A percentile compares a stretch with the other conserved stretches of the same genome.
Evolutionary conservation across 768 basidiomycete genomes (phyloP).

Genomic region (Agrocybe praecox): DNA sequence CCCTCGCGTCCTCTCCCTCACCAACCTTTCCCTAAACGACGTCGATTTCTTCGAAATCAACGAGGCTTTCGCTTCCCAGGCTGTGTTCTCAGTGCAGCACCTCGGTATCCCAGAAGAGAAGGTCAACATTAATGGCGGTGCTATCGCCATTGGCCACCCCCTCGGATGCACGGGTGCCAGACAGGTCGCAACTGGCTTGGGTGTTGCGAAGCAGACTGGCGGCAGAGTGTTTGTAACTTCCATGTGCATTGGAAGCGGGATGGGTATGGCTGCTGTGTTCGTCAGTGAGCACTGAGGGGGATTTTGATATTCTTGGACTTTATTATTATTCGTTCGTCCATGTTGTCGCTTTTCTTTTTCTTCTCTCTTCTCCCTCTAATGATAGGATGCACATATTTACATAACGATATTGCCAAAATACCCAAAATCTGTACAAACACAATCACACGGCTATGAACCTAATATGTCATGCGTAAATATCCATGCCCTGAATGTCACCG

Average conservation of each 20-base stretch:
- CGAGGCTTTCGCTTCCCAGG: slow-evolving; percentile 88
- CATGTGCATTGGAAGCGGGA: slow-evolving; percentile 91
- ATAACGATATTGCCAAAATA: too few species aligned
- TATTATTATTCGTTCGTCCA: neutral
- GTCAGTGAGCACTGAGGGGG: slow-evolving; percentile 72
- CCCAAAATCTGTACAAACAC: neutral
- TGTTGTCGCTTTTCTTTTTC: neutral
- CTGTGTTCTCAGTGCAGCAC: slow-evolving; percentile 70
- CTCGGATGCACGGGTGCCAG: slow-evolving; percentile 87
- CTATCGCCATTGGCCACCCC: slow-evolving; percentile 89
- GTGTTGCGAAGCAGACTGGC: slow-evolving; percentile 76
- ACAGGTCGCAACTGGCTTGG: slow-evolving; percentile 85
- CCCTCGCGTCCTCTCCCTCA: slow-evolving; percentile 68
- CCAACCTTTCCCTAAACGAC: slow-evolving; percentile 67
- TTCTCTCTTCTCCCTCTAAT: neutral
- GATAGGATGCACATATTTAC: too few species aligned
- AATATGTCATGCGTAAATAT: too few species aligned
- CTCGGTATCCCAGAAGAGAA: slow-evolving; percentile 74
- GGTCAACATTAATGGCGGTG: slow-evolving; percentile 88
- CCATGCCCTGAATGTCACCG: too few species aligned
- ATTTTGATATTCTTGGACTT: neutral
- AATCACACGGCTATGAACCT: too few species aligned
- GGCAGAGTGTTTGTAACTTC: slow-evolving; percentile 82
- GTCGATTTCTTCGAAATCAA: slow-evolving; percentile 94
- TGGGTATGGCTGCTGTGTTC: slow-evolving; percentile 90